Evolutionary conservation across 2,329 filamentous ascomycete genomes (phyloP), one percentile per base, ranked within the genome.

Genomic region (Xylaria sp.): DNA sequence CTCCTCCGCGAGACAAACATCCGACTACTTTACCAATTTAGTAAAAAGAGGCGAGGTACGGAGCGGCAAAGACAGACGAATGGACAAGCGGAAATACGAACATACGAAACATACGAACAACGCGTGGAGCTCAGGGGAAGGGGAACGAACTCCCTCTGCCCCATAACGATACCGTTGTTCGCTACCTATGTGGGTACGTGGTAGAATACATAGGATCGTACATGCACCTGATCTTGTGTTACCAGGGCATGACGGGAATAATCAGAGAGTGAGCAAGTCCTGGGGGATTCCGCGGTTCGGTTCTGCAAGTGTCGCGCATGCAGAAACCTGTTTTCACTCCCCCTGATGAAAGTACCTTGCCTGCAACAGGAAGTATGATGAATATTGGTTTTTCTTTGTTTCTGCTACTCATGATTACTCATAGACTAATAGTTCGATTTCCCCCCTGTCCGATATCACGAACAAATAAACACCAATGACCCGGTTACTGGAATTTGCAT

Each of bases 221-320:
- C 28, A 55, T 57, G 20, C 20, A 44, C 25, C 20, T 7, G 48
- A 54, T 58, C 37, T 41, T 32, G 55, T 65, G 55, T 59, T 50
- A 55, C 60, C n/a, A 9, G 5, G 13, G 13, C 13, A 37, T 37
- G 60, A n/a, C n/a, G 54, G 55, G 28, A 60, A 55, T 25, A 56
- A 23, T 32, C n/a, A 23, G 18, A 8, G 15, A 18, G 18, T n/a
- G 41, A n/a, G 41, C 15, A 9, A 12, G 15, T 48, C 13, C 20
- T 37, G 15, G 34, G 52, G 6, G 15, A 44, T 3, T 50, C 15
- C n/a, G 46, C 46, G 23, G n/a, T 48, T 57, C 39, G n/a, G 34
- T 37, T 64, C 46, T 50, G 23, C 60, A 55, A 34, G 54, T 68
- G 60, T 64, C 55, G 60, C 65, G 65, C 65, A 63, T 68, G 54